Conservation (phyloP, 495 filamentous ascomycete species). For the Pyronema omphalodes region DNA sequence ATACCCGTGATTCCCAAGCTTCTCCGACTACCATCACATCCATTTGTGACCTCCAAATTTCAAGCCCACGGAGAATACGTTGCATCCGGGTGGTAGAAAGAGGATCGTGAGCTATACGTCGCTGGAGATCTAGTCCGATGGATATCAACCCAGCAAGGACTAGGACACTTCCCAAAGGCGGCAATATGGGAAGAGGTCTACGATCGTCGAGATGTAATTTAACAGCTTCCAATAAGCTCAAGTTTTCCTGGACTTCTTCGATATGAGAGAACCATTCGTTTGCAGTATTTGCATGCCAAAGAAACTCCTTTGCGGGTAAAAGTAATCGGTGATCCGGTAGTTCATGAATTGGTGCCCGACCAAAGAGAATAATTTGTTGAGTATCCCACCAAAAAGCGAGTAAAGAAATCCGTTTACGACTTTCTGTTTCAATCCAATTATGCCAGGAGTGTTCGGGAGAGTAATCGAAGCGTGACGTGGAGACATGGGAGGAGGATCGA, state of each 20-base stretch:
- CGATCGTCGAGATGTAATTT: constrained; percentile 19
- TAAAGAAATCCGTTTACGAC: constrained; percentile 15
- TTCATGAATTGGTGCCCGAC: constrained; percentile 20
- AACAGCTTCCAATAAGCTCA: constrained; percentile 18
- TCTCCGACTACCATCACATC: constrained; percentile 19
- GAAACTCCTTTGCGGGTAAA: constrained; percentile 20
- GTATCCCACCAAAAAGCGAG: constrained; percentile 24
- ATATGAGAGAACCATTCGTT: constrained; percentile 19
- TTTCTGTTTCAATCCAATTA: background rate
- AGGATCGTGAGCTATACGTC: constrained; percentile 13
- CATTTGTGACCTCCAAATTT: constrained; percentile 22
- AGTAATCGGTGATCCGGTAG: constrained; percentile 20
- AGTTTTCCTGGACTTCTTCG: constrained; percentile 15
- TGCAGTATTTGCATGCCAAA: constrained; percentile 21
- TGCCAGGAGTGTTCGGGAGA: too few relatives aligned
- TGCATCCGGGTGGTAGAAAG: constrained; percentile 17
- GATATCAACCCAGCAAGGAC: constrained; percentile 23
- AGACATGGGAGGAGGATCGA: background rate
- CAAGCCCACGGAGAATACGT: constrained; percentile 15
- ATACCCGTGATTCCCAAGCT: constrained; percentile 17
- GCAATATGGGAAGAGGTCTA: constrained; percentile 14
- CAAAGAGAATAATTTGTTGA: constrained; percentile 22
- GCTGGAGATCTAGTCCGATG: constrained; percentile 22
- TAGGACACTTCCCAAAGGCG: constrained; percentile 19
- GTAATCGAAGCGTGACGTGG: too few relatives aligned